A percentile compares a stretch with the other conserved stretches of the same genome.
Conservation (phyloP, 1,284 basidiomycete species). For the Cutaneotrichosporon sp. region DNA sequence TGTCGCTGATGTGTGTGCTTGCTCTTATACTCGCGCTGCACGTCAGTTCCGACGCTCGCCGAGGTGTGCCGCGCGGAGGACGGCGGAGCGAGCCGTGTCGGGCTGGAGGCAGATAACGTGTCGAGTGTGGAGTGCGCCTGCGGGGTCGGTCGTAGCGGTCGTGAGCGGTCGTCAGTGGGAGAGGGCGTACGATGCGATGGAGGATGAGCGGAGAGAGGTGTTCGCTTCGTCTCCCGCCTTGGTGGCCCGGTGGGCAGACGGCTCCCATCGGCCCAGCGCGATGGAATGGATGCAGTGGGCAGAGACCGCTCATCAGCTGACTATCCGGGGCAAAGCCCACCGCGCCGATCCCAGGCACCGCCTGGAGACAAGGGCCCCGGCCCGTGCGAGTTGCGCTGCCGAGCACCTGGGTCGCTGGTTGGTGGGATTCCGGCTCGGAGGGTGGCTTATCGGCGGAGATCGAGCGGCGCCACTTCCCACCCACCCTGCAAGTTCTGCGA, state of each 20-base stretch:
- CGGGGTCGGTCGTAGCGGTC: too few relatives aligned
- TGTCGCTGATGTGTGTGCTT: neutral
- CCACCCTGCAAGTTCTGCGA: neutral
- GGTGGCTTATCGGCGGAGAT: neutral
- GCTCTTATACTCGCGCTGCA: neutral
- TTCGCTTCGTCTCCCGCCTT: too few relatives aligned
- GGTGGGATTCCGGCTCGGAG: neutral
- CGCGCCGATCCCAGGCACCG: neutral
- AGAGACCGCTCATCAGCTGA: neutral
- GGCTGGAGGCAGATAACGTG: too few relatives aligned
- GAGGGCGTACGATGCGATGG: neutral
- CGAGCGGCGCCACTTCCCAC: neutral
- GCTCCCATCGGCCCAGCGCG: too few relatives aligned
- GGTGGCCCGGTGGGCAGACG: neutral
- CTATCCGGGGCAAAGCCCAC: too few relatives aligned
- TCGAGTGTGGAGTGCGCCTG: too few relatives aligned
- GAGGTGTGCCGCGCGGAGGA: neutral
- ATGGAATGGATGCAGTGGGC: neutral
- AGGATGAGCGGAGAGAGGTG: neutral
- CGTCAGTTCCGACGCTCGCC: slow-evolving; percentile 1
- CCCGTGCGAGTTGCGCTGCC: too few relatives aligned
- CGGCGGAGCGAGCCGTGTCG: neutral
- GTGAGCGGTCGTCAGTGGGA: too few relatives aligned
- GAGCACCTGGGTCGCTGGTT: too few relatives aligned
- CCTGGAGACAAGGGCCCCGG: too few relatives aligned